Base-by-base conservation (phyloP, 2,329 filamentous ascomycete species). In the Calonectria ilicicola region DNA sequence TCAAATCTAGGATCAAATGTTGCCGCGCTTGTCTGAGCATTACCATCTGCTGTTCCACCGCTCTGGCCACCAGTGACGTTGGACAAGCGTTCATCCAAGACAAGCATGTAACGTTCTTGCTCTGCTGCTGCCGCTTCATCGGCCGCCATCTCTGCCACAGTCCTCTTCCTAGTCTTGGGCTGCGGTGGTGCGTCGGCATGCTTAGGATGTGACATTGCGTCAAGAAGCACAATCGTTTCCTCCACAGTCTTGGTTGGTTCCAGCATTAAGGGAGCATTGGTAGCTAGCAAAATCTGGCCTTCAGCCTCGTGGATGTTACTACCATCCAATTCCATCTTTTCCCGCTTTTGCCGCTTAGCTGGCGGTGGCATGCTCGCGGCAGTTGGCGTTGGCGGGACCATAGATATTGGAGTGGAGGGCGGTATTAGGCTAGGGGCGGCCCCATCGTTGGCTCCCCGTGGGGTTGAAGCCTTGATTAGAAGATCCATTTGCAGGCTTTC, bases 51-150 rank as follows among this genome's bases (percentile, higher is more conserved):
- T 40, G 89, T 89, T 15, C 87, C 85, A 3, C 88, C 88, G 70
- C 89, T 88, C 72, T 91, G 89, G 9, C 89, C 89, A 47, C 89
- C 87, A 5, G 90, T 88, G 17, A 87, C 87, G 47, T 87, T 89
- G 1, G 93, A 88, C 72, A 95, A 89, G 7, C 95, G 91, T 78
- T 98, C 96, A 80, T 99, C 97, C 84, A 96, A 91, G 26, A 95
- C 93, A 64, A 98, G 92, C 95, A 99, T 97, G 77, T 95, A 97
- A 58, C 95, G 91, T 84, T 99, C 96, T 75, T 95, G 92, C 72
- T 95, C 94, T 26, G 96, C 96, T 0, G 95, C 95, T 72, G 95
- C 89, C 1, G 97, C 96, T 84, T 99, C 96, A 80, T 99, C 97
- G 9, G 96, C 96, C 10, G 95, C 97, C 86, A 98, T 91, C 82